These are phyloP conservation scores for Fagopyrum tataricum DNA, from an alignment of 148 eudicot species.

Conservation along the genomic window DNA sequence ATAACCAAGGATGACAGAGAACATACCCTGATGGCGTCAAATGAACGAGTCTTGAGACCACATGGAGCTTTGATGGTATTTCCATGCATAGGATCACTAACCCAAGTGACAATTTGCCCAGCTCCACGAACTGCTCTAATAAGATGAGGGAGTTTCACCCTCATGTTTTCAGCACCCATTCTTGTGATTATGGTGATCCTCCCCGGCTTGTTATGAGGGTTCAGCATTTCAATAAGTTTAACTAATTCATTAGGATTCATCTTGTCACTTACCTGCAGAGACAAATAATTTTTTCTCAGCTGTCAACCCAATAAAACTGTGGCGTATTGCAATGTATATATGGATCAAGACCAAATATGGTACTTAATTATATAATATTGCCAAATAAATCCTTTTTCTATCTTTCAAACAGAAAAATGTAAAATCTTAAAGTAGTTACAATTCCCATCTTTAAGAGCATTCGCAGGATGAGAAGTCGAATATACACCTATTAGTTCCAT, in stretches of 20 bases:
- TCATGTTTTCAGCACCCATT: constrained; percentile 98
- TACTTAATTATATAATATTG: too few species aligned
- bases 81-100: constrained; percentile 40
- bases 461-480: not conserved
- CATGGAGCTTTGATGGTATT: constrained; percentile 24
- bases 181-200: constrained; percentile 82
- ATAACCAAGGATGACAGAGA: not conserved
- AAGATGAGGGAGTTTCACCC: constrained; percentile 92
- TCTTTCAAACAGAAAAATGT: not conserved
- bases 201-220: constrained; percentile 82
- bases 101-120: constrained; percentile 92
- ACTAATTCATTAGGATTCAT: constrained; percentile 82
- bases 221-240: constrained; percentile 78
- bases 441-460: not conserved
- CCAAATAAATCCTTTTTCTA: not conserved
- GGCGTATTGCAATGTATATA: not conserved
- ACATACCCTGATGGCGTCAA: constrained; percentile 53
- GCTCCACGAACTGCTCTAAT: constrained; percentile 96
- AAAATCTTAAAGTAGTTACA: not conserved
- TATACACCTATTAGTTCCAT: not conserved
- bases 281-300: not conserved
- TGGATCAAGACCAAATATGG: not conserved
- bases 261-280: constrained; percentile 77
- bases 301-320: not conserved
- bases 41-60: constrained; percentile 33